phyloP scores from a whole-genome alignment of 805 yeast genomes.

The Starmerella stigmatis region DNA sequence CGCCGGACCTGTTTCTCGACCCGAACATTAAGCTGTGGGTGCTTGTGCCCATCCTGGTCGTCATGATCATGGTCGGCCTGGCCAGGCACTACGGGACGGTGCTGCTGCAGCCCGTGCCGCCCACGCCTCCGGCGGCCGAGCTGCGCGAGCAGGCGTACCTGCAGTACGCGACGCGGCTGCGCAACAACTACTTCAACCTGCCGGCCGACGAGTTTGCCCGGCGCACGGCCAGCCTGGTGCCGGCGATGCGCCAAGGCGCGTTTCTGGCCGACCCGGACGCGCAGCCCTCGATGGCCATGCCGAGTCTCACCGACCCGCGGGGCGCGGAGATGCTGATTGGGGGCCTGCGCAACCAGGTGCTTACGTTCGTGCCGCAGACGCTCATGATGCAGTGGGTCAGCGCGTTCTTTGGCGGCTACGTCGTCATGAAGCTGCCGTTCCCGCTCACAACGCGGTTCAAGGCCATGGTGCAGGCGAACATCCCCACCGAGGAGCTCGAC shows the following conservation, averaged over 20 bases:
- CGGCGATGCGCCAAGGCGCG: slow-evolving; percentile 42
- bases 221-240: slow-evolving; percentile 42
- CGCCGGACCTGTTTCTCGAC: slow-evolving; percentile 51
- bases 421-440: slow-evolving; percentile 80
- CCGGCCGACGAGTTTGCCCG: slow-evolving; percentile 42
- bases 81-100: slow-evolving; percentile 58
- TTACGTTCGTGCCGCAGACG: slow-evolving; percentile 84
- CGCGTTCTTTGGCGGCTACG: slow-evolving; percentile 83
- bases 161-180: slow-evolving; percentile 47
- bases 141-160: slow-evolving; percentile 50
- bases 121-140: slow-evolving; percentile 41
- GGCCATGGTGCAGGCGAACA: slow-evolving; percentile 82
- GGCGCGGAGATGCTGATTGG: slow-evolving; percentile 62
- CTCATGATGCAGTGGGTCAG: slow-evolving; percentile 94
- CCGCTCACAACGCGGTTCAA: slow-evolving; percentile 84
- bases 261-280: slow-evolving; percentile 45
- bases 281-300: slow-evolving; percentile 38
- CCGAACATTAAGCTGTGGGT: slow-evolving; percentile 85
- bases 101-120: slow-evolving; percentile 50
- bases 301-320: slow-evolving; percentile 48
- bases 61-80: slow-evolving; percentile 81
- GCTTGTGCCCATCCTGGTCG: slow-evolving; percentile 73
- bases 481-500: slow-evolving; percentile 72
- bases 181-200: slow-evolving; percentile 44
- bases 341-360: slow-evolving; percentile 70